Percentiles rank a stretch among this genome's conserved stretches.
Conservation (phyloP, 2,329 filamentous ascomycete genomes). For the Neobulgaria alba region DNA sequence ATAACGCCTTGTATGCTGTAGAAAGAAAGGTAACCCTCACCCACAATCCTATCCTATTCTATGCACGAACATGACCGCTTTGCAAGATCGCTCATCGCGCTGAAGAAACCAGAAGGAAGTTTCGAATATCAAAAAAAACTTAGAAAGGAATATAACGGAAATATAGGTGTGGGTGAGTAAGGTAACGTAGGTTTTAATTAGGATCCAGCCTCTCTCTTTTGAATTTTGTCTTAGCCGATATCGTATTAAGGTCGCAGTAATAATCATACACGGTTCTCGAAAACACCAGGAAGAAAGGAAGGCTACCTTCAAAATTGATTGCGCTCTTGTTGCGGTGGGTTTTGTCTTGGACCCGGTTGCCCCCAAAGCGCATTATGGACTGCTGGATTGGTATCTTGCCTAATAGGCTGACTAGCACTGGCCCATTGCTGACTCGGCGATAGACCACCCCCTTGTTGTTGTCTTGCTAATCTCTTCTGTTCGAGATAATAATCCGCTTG, state of each 20-base stretch:
- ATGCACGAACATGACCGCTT: too few species aligned
- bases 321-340: background rate
- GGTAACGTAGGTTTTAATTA: too few species aligned
- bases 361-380: conserved; percentile 18
- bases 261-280: too few species aligned
- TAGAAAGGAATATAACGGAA: too few species aligned
- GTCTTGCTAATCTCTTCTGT: conserved; percentile 12
- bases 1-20: conserved; percentile 1
- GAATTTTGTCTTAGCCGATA: background rate
- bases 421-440: conserved; percentile 16
- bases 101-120: too few species aligned
- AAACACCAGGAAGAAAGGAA: background rate
- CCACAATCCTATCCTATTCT: too few species aligned
- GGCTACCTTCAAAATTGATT: background rate
- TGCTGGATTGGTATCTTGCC: conserved; percentile 3
- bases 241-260: background rate
- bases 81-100: too few species aligned
- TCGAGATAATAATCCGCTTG: conserved; percentile 16
- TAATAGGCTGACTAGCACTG: conserved; percentile 7
- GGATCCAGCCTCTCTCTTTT: conserved; percentile 2
- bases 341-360: background rate
- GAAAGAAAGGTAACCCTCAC: background rate
- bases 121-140: too few species aligned
- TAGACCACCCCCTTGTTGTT: conserved; percentile 7
- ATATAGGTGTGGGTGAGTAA: too few species aligned